Base-by-base conservation (phyloP, 768 basidiomycete species). In the Lentinus tigrinus region DNA sequence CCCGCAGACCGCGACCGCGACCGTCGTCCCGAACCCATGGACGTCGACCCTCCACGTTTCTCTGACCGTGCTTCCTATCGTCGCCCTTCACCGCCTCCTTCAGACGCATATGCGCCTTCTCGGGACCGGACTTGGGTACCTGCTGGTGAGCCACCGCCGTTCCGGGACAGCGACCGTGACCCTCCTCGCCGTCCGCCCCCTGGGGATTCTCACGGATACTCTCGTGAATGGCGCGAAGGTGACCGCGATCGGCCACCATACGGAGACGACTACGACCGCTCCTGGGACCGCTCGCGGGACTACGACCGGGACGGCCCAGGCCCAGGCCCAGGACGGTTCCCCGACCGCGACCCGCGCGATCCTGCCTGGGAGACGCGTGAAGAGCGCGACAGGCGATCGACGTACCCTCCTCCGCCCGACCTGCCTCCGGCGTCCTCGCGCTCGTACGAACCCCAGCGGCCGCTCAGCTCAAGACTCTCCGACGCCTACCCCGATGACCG, bases 351-450 rank as follows among this genome's bases (percentile, higher is more conserved):
- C 17, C 54, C 59, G 3, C 56, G 46, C n/a, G n/a, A n/a, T 17
- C 58, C 50, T 37, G 60, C 49, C 8, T 70, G 70, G 70, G 68
- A 71, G 54, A 69, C 68, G 2, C 67, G 67, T n/a, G 65, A 70
- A 38, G 68, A 69, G 56, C 70, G 69, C 24, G 70, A 71, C 17
- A 66, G 66, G 8, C 55, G 70, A 19, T 54, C 62, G 17, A 48
- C 53, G 28, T 66, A 62, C 42, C 47, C 61, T 26, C 52, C 65
- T 0, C 46, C 63, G 13, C 51, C 37, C 17, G 42, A 51, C 2
- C 54, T 48, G 1, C 47, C 63, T 1, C 17, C 49, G 2, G 51
- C 62, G 6, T 43, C 62, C 17, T 23, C 63, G 10, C 64, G 67
- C n/a, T 2, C 64, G 26, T 69, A 62, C 56, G 69, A 68, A 42